Evolutionary conservation across 2,329 filamentous ascomycete species (phyloP).

Genomic region (Ophiostoma triangulosporum): DNA sequence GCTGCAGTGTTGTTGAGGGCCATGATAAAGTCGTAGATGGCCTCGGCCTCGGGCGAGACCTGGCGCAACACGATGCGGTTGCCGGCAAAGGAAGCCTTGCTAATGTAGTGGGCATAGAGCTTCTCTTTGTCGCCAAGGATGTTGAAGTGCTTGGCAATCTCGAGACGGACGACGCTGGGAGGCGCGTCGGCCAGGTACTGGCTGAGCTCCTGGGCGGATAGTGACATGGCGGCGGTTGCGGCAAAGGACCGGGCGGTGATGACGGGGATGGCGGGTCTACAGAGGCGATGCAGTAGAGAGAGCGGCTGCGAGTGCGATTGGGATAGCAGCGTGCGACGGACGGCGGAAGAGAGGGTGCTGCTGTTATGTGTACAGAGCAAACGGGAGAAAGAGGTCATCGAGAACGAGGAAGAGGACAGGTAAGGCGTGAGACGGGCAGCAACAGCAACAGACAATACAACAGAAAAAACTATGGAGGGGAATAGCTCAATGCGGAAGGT

Average conservation of each 20-base stretch:
- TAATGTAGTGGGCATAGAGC: conserved; percentile 84
- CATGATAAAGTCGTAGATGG: conserved; percentile 70
- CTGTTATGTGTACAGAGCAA: background rate
- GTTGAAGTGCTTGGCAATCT: conserved; percentile 88
- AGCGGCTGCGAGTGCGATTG: background rate
- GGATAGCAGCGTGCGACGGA: background rate
- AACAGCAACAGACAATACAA: background rate
- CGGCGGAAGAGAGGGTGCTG: background rate
- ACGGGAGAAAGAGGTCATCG: background rate
- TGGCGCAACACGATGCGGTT: conserved; percentile 69
- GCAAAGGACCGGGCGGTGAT: conserved; percentile 3
- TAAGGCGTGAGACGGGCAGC: background rate
- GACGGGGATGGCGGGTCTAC: background rate
- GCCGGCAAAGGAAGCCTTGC: conserved; percentile 66
- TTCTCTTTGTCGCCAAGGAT: conserved; percentile 62
- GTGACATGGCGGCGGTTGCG: conserved; percentile 23
- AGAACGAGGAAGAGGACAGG: background rate
- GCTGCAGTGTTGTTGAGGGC: conserved; percentile 50
- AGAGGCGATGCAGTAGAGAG: background rate
- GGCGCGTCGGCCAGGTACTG: conserved; percentile 88
- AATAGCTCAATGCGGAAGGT: conserved; percentile 1
- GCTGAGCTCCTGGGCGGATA: conserved; percentile 47
- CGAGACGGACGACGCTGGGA: conserved; percentile 72
- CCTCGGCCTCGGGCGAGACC: conserved; percentile 67
- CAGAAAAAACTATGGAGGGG: background rate